Percentiles rank a stretch among this genome's conserved stretches.
Evolutionary conservation across 345 rosid genomes (phyloP).

Genomic region (Raphanus raphanistrum): DNA sequence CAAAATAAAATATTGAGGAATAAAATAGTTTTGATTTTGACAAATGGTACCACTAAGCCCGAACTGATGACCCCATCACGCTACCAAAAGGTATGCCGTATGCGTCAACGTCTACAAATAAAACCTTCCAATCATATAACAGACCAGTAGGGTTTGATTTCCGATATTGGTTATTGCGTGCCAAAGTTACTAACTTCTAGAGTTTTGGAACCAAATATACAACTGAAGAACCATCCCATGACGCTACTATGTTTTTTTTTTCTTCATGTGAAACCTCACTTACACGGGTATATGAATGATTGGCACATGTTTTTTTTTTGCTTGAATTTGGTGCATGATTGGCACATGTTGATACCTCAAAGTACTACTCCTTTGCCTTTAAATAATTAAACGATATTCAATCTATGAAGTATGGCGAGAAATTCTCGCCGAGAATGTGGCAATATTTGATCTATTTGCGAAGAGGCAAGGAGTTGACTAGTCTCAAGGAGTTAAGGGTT

Average conservation of each 20-base stretch:
- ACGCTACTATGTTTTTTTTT: not conserved
- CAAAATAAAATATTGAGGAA: slow-evolving; percentile 21
- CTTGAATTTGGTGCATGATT: not conserved
- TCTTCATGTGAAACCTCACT: slow-evolving; percentile 26
- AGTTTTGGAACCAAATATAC: slow-evolving; percentile 15
- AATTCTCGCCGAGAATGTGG: not conserved
- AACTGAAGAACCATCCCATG: not conserved
- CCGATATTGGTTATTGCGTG: slow-evolving; percentile 29
- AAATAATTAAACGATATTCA: not conserved
- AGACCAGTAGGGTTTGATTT: slow-evolving; percentile 26
- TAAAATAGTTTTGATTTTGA: slow-evolving; percentile 33
- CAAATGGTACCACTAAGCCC: slow-evolving; percentile 9
- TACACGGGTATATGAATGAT: not conserved
- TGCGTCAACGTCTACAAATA: slow-evolving; percentile 27
- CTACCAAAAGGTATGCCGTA: slow-evolving; percentile 29
- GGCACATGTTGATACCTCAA: not conserved
- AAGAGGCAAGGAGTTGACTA: not conserved
- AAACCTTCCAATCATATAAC: slow-evolving; percentile 32
- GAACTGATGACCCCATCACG: slow-evolving; percentile 32
- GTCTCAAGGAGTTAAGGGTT: not conserved
- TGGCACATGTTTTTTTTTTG: not conserved
- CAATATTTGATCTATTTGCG: not conserved
- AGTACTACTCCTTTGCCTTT: slow-evolving; percentile 3
- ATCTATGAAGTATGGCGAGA: not conserved
- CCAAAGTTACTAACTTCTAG: slow-evolving; percentile 12